phyloP scores from a whole-genome alignment of 495 filamentous ascomycete genomes.

The Penicillium desertorum region DNA sequence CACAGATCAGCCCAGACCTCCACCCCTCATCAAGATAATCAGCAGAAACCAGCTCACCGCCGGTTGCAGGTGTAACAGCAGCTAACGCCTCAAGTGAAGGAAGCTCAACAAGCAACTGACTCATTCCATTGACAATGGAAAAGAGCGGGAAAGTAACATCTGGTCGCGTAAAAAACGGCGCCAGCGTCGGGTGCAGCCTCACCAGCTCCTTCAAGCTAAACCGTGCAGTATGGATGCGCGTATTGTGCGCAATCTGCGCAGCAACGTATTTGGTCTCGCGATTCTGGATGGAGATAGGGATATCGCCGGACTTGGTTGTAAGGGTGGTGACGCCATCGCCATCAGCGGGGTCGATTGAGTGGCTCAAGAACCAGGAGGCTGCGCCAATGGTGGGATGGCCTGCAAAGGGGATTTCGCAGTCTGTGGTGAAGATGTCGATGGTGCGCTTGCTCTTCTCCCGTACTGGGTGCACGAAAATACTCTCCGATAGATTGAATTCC shows the following conservation, averaged over 20 bases:
- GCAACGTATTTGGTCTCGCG: conserved; percentile 32
- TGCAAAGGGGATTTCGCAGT: conserved; percentile 67
- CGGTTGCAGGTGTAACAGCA: conserved; percentile 27
- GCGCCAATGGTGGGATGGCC: conserved; percentile 78
- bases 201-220: conserved; percentile 33
- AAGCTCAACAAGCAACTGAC: conserved; percentile 61
- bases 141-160: conserved; percentile 30
- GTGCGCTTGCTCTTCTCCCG: conserved; percentile 26
- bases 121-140: conserved; percentile 60
- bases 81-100: conserved; percentile 39
- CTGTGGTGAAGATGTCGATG: conserved; percentile 73
- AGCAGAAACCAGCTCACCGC: conserved; percentile 22
- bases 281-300: conserved; percentile 43
- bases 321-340: conserved; percentile 40
- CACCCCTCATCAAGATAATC: conserved; percentile 59
- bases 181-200: conserved; percentile 32
- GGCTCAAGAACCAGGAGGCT: conserved; percentile 51
- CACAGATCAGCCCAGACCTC: conserved; percentile 48
- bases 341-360: conserved; percentile 35
- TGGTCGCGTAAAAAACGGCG: conserved; percentile 20
- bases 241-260: conserved; percentile 64
- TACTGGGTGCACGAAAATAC: conserved; percentile 66
- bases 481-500: conserved; percentile 88
- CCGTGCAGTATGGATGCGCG: conserved; percentile 55
- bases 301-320: conserved; percentile 62